phyloP scores from a whole-genome alignment of 1,284 basidiomycete species.

The Porogramme epimiltina region DNA sequence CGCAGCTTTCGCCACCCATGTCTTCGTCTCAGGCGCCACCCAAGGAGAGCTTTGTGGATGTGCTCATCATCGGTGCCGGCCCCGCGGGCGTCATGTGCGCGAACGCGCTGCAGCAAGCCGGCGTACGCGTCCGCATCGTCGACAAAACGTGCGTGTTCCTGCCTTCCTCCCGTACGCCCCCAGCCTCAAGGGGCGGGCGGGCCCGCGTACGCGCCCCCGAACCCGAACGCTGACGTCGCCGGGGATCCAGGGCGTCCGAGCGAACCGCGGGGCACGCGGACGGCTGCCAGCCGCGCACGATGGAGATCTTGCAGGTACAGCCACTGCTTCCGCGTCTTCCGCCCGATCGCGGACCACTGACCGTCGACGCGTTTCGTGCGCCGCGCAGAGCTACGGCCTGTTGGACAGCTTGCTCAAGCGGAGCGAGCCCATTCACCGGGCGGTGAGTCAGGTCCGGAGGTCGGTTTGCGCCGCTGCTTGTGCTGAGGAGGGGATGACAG shows the following conservation, averaged over 20 bases:
- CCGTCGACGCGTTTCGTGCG: too few relatives aligned
- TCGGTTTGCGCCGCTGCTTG: not conserved
- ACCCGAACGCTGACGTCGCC: slow-evolving; percentile 53
- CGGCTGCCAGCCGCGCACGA: slow-evolving; percentile 76
- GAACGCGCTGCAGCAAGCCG: slow-evolving; percentile 61
- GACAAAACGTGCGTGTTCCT: slow-evolving; percentile 55
- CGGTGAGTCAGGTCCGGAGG: slow-evolving; percentile 43
- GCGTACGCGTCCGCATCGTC: slow-evolving; percentile 63
- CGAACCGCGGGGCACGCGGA: slow-evolving; percentile 70
- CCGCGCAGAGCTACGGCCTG: slow-evolving; percentile 70
- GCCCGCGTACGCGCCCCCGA: slow-evolving; percentile 40
- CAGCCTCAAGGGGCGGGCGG: too few relatives aligned
- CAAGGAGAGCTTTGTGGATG: slow-evolving; percentile 44
- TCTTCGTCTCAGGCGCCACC: too few relatives aligned
- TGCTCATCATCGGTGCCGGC: slow-evolving; percentile 58
- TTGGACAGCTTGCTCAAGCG: slow-evolving; percentile 62
- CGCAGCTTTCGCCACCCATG: too few relatives aligned
- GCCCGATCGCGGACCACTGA: not conserved
- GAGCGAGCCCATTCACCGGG: slow-evolving; percentile 68
- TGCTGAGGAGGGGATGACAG: not conserved
- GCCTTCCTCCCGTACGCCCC: too few relatives aligned
- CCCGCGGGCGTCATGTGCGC: slow-evolving; percentile 66
- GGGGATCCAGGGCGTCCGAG: too few relatives aligned
- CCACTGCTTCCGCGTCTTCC: not conserved
- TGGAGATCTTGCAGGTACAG: slow-evolving; percentile 72